These are phyloP conservation scores for Trichoderma semiorbis DNA, from an alignment of 2,329 filamentous ascomycete species.

Conservation along the genomic window DNA sequence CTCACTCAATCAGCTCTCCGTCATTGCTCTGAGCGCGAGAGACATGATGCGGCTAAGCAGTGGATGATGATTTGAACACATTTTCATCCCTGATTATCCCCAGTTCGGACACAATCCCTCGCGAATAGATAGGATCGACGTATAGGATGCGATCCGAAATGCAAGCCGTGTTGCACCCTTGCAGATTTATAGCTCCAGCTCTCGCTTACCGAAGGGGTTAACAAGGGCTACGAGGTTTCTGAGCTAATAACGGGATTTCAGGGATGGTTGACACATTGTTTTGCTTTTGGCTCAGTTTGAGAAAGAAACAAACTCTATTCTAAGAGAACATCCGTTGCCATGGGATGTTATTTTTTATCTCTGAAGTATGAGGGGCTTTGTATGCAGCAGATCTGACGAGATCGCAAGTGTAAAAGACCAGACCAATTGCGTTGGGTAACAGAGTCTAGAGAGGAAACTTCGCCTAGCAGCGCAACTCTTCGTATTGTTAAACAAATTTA, in stretches of 20 bases:
- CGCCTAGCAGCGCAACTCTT: background rate
- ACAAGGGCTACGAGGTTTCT: background rate
- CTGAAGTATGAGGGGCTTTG: background rate
- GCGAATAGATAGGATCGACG: background rate
- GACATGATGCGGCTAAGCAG: background rate
- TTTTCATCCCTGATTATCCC: background rate
- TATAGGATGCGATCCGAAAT: constrained; percentile 5
- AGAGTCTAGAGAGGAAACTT: background rate
- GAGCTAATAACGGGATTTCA: background rate
- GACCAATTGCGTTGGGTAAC: background rate
- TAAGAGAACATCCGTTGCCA: too few relatives aligned
- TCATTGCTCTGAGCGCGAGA: background rate
- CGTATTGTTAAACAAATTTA: constrained; percentile 3
- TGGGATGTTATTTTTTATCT: background rate
- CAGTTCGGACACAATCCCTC: background rate
- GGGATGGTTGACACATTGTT: background rate
- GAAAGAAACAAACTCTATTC: background rate
- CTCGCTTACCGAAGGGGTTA: background rate
- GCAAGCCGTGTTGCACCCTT: background rate
- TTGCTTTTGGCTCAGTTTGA: background rate
- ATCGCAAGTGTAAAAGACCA: background rate
- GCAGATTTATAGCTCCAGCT: background rate
- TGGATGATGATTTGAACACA: background rate
- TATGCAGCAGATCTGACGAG: background rate
- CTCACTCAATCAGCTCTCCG: background rate